Evolutionary conservation across 306 rosid species (phyloP).

Genomic region (Dryas alaskensis): DNA sequence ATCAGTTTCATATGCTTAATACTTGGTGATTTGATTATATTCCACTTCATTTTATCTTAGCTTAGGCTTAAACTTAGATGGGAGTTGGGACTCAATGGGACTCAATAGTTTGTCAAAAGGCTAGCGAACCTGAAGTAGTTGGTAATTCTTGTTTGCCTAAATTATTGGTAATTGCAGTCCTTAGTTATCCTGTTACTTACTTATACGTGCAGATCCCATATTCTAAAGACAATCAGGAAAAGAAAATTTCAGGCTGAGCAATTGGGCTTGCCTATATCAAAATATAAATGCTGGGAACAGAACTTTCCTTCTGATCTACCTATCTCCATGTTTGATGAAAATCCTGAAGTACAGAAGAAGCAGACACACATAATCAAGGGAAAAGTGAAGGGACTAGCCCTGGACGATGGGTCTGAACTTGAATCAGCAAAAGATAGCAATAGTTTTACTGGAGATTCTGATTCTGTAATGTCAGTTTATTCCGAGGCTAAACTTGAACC

Average conservation of each 20-base stretch:
- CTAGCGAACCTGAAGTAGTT: neutral
- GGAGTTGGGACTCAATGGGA: neutral
- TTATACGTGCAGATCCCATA: conserved; percentile 33
- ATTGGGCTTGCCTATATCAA: conserved; percentile 52
- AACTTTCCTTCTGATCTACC: conserved; percentile 32
- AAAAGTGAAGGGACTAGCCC: conserved; percentile 1
- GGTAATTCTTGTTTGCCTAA: neutral
- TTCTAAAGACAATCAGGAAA: conserved; percentile 44
- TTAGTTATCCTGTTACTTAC: neutral
- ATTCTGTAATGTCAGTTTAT: conserved; percentile 45
- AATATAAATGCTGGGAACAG: conserved; percentile 52
- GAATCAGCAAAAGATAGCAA: conserved; percentile 62
- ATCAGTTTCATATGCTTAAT: neutral
- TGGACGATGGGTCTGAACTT: conserved; percentile 29
- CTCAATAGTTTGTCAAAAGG: neutral
- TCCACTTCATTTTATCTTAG: neutral
- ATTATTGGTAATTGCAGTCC: neutral
- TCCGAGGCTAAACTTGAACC: conserved; percentile 40
- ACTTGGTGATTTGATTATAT: neutral
- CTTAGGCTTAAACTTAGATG: neutral
- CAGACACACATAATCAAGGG: conserved; percentile 10
- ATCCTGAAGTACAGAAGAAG: conserved; percentile 28
- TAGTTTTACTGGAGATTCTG: conserved; percentile 42
- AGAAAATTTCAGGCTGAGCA: conserved; percentile 61
- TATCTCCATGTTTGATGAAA: conserved; percentile 28